phyloP scores from a whole-genome alignment of 139 green algal species.

The Desmodesmus armatus region DNA sequence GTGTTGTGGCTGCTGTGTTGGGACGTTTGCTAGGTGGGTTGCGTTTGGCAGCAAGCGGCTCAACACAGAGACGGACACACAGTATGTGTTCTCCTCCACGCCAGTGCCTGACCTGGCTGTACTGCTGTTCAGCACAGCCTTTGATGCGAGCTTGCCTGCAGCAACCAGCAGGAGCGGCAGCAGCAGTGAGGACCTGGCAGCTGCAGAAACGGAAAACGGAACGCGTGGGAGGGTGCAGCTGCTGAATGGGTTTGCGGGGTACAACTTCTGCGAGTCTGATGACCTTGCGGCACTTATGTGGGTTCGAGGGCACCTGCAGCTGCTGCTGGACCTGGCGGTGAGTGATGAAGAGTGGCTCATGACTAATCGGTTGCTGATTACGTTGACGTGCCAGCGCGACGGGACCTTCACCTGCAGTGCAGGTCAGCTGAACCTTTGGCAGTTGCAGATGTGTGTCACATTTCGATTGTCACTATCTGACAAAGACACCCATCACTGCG shows the following conservation, averaged over 20 bases:
- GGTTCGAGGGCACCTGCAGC: constrained; percentile 34
- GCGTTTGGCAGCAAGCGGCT: constrained; percentile 34
- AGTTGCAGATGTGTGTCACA: constrained; percentile 36
- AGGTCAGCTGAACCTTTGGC: not conserved
- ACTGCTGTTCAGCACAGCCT: constrained; percentile 26
- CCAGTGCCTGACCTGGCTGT: constrained; percentile 23
- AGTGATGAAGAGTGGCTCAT: too few species aligned
- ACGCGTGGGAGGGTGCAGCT: not conserved
- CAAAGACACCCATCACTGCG: too few species aligned
- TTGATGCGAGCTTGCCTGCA: not conserved
- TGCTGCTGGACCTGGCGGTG: constrained; percentile 35
- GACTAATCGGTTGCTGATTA: not conserved
- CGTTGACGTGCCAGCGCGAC: constrained; percentile 11
- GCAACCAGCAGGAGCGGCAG: not conserved
- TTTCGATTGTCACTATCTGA: too few species aligned
- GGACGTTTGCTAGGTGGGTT: too few species aligned
- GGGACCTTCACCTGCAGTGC: not conserved
- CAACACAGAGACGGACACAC: not conserved
- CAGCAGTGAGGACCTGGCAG: constrained; percentile 7
- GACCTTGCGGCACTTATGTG: constrained; percentile 8
- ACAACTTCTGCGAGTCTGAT: not conserved
- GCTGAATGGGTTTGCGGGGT: not conserved
- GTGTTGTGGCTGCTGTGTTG: too few species aligned
- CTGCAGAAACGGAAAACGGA: not conserved
- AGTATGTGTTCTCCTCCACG: not conserved